Base-by-base conservation (phyloP, 1,284 basidiomycete species). In the Ustilago hordei region DNA sequence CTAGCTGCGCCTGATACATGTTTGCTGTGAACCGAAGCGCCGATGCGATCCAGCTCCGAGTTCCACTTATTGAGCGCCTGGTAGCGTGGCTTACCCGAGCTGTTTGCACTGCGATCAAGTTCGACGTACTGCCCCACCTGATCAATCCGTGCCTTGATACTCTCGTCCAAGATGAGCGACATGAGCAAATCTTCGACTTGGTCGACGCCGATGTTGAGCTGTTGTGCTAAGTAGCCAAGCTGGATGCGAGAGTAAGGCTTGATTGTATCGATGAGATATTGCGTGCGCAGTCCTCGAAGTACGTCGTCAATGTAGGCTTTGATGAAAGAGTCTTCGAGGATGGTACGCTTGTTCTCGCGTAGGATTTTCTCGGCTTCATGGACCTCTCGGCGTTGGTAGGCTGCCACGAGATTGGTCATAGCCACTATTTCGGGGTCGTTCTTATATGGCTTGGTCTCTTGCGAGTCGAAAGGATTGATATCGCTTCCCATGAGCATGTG, bases 401-500 rank as follows among this genome's bases (percentile, higher is more conserved):
- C 97, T 60, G 94, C 91, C 5, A 99, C 96, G 7, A 99, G 89
- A 81, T 94, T 93, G 0, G 96, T 98, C 96, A 99, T 98, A 1
- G 97, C 95, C 58, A 93, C 93, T 83, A 99, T 99, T 86, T 99
- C 92, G 8, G 94, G 91, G 83, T 99, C 94, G 70, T 91, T 94
- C 89, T 98, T 98, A 88, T 99, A 99, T 90, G 97, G 97, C 85
- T 99, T 99, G 8, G 96, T 99, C 88, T 99, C 97, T 87, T 99
- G 96, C 82, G 94, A 96, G 87, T 99, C 97, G 85, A 99, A 99
- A 0, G 97, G 97, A 86, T 99, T 98, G 87, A 99, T 97, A 83
- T 96, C 95, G 84, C 93, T 96, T 53, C 95, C 96, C 81, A 94
- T 98, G 69, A 99, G 89, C 95, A 99, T 98, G 87, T 98, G 95